phyloP scores from a whole-genome alignment of 1,284 basidiomycete genomes.

The Malassezia yamatoensis region DNA sequence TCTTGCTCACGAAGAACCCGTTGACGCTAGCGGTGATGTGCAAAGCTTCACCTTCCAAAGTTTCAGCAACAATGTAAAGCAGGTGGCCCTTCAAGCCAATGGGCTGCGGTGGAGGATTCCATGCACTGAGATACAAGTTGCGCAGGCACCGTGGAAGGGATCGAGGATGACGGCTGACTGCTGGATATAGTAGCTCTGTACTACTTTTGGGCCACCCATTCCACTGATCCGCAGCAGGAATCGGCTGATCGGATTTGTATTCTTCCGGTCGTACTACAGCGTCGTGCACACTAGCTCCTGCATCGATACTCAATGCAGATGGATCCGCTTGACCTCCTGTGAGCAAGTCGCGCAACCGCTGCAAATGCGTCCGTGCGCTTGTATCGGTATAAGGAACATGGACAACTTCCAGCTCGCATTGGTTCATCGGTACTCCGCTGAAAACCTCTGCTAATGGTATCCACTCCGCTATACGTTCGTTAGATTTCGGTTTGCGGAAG shows the following conservation, averaged over 20 bases:
- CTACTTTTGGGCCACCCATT: constrained; percentile 45
- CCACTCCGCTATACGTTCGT: constrained; percentile 39
- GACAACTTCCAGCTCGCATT: constrained; percentile 35
- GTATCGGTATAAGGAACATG: constrained; percentile 53
- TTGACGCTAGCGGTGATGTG: constrained; percentile 53
- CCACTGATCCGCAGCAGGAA: constrained; percentile 37
- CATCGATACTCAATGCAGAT: constrained; percentile 49
- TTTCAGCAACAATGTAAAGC: constrained; percentile 53
- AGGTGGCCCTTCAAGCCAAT: constrained; percentile 54
- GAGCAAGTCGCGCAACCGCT: constrained; percentile 52
- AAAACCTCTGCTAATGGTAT: constrained; percentile 40
- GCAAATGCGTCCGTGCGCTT: constrained; percentile 51
- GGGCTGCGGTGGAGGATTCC: constrained; percentile 56
- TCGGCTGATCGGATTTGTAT: constrained; percentile 24
- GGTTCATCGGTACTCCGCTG: constrained; percentile 26
- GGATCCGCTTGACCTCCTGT: constrained; percentile 50
- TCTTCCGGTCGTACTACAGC: constrained; percentile 50
- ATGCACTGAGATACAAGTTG: constrained; percentile 53
- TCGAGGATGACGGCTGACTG: constrained; percentile 30
- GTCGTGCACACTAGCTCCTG: constrained; percentile 52
- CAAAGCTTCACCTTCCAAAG: constrained; percentile 54
- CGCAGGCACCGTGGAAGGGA: constrained; percentile 49
- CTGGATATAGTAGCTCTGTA: constrained; percentile 47
- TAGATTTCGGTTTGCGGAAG: constrained; percentile 29
- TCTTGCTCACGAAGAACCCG: constrained; percentile 55